A percentile compares a stretch with the other conserved stretches of the same genome.
Conservation (phyloP, 2,329 filamentous ascomycete species). For the Alternaria arbusti region DNA sequence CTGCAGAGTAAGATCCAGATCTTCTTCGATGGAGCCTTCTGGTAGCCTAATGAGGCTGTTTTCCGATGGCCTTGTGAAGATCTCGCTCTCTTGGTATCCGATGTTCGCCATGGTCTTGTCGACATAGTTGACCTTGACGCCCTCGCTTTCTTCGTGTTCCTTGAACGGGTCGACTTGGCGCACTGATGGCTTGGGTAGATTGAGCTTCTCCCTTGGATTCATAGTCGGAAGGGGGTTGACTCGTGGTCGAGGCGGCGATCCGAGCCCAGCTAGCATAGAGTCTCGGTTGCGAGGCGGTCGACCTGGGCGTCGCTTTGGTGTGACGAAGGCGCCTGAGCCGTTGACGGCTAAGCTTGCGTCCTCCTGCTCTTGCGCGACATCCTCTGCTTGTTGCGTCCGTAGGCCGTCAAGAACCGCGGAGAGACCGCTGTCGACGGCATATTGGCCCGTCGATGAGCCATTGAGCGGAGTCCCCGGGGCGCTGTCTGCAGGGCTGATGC, state of each 20-base stretch:
- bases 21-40: conserved; percentile 68
- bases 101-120: conserved; percentile 96
- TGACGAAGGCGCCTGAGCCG: conserved; percentile 34
- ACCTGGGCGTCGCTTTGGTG: conserved; percentile 65
- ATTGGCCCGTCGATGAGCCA: conserved; percentile 34
- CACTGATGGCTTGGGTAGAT: conserved; percentile 77
- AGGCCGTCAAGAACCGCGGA: conserved; percentile 45
- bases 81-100: conserved; percentile 93
- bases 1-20: conserved; percentile 64
- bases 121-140: conserved; percentile 87
- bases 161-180: conserved; percentile 80
- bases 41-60: conserved; percentile 69
- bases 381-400: conserved; percentile 39
- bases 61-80: conserved; percentile 76
- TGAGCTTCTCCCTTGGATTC: conserved; percentile 79
- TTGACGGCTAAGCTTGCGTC: conserved; percentile 13
- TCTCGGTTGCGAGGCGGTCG: conserved; percentile 69
- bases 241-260: conserved; percentile 66
- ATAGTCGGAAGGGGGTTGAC: conserved; percentile 79
- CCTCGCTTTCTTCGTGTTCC: conserved; percentile 81
- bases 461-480: conserved; percentile 55
- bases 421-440: conserved; percentile 43
- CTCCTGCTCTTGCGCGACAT: conserved; percentile 31
- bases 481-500: conserved; percentile 57
- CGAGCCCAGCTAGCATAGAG: conserved; percentile 65